Evolutionary conservation across 1,139 yeast species (phyloP).

Genomic region (Suhomyces ambrosiae): DNA sequence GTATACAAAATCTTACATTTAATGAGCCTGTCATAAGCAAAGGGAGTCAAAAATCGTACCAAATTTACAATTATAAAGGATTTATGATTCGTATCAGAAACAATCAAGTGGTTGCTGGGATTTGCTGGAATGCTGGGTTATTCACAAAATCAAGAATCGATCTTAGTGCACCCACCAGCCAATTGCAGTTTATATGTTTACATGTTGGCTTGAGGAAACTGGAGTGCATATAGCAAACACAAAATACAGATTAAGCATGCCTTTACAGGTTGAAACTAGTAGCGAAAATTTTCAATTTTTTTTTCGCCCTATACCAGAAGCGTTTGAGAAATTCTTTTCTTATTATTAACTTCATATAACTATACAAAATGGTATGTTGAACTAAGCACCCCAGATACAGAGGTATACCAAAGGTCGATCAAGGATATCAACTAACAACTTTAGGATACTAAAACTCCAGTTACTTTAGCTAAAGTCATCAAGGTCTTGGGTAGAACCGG

Average conservation of each 20-base stretch:
- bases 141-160: too few relatives aligned
- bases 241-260: too few relatives aligned
- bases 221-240: not conserved
- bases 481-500: conserved; percentile 99
- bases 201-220: too few relatives aligned
- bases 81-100: too few relatives aligned
- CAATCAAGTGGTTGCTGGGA: too few relatives aligned
- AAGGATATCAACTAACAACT: conserved; percentile 19
- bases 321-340: conserved; percentile 12
- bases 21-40: too few relatives aligned
- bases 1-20: too few relatives aligned
- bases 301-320: conserved; percentile 8
- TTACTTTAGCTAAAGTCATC: conserved; percentile 98
- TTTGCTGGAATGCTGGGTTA: too few relatives aligned
- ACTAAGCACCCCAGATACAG: not conserved
- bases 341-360: conserved; percentile 11
- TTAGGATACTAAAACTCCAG: conserved; percentile 89
- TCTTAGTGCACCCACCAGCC: too few relatives aligned
- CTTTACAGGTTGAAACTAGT: conserved; percentile 7
- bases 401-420: not conserved
- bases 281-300: conserved; percentile 12
- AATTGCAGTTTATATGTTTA: too few relatives aligned
- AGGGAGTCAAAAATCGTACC: too few relatives aligned
- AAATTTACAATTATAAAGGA: too few relatives aligned
- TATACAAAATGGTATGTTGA: conserved; percentile 13